Conservation (phyloP, 768 basidiomycete genomes). For the button mushroom (Agaricus bisporus) region DNA sequence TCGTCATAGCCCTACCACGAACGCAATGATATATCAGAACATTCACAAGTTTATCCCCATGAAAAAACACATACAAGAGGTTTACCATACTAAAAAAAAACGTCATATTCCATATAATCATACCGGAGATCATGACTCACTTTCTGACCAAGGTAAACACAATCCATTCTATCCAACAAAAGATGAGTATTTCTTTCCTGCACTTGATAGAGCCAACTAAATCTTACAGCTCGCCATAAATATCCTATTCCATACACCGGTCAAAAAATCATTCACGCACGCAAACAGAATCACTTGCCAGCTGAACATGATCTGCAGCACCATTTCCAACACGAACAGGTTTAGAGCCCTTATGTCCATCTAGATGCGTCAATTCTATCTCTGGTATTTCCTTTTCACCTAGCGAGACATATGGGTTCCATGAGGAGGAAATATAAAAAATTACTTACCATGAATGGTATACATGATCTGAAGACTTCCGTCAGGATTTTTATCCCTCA, state of each 20-base stretch:
- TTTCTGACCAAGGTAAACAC: conserved; percentile 95
- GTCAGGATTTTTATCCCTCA: conserved; percentile 81
- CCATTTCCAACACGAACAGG: conserved; percentile 94
- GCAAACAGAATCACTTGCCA: conserved; percentile 38
- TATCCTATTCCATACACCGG: conserved; percentile 54
- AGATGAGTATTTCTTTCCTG: neutral
- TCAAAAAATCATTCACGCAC: neutral
- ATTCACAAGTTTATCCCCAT: neutral
- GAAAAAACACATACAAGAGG: conserved; percentile 50
- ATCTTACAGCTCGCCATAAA: conserved; percentile 87
- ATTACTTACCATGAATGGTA: conserved; percentile 73
- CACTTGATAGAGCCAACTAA: neutral
- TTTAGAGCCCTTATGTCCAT: conserved; percentile 81
- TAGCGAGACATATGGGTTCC: conserved; percentile 15
- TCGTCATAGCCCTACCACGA: conserved; percentile 32
- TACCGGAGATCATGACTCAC: conserved; percentile 26
- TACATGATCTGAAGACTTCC: conserved; percentile 97
- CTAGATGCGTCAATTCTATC: conserved; percentile 78
- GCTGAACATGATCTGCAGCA: conserved; percentile 87
- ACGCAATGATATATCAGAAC: neutral
- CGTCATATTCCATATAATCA: neutral
- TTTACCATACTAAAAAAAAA: conserved; percentile 53
- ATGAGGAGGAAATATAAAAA: neutral
- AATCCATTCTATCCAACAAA: conserved; percentile 65
- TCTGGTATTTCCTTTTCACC: conserved; percentile 79